phyloP scores from a whole-genome alignment of 2,329 filamentous ascomycete genomes.

The Acrocalymma vagum region DNA sequence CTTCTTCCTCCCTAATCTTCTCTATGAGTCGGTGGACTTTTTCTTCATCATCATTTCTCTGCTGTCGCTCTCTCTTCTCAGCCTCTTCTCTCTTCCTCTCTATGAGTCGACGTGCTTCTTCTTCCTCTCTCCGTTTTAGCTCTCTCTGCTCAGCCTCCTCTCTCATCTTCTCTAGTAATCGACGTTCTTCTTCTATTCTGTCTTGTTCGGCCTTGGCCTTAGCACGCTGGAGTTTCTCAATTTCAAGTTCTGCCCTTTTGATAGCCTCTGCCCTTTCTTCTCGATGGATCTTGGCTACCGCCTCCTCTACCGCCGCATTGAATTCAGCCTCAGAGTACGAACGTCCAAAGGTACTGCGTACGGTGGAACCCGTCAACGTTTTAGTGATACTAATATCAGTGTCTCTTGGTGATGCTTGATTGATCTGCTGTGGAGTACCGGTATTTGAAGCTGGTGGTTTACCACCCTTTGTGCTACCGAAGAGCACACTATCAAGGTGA shows the following conservation, averaged over 20 bases:
- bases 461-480: slow-evolving; percentile 9
- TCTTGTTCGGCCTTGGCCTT: no score
- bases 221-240: no score
- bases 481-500: slow-evolving; percentile 23
- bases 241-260: no score
- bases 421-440: no score
- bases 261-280: no score
- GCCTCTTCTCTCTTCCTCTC: not conserved
- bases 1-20: slow-evolving; percentile 13
- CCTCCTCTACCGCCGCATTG: slow-evolving; percentile 48
- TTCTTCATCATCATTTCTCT: slow-evolving; percentile 23
- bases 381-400: not conserved
- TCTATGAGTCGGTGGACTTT: slow-evolving; percentile 29
- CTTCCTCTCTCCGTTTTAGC: slow-evolving; percentile 20
- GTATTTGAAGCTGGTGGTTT: not conserved
- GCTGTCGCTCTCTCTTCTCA: slow-evolving; percentile 29
- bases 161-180: no score
- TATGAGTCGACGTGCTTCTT: no score
- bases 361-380: not conserved
- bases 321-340: not conserved
- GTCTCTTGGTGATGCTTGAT: no score
- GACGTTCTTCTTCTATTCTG: no score
- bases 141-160: slow-evolving; percentile 20
- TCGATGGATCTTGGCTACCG: slow-evolving; percentile 51
- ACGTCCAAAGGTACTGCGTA: no score